Conservation (phyloP, 768 basidiomycete genomes). For the Lactifluus subvellereus region DNA sequence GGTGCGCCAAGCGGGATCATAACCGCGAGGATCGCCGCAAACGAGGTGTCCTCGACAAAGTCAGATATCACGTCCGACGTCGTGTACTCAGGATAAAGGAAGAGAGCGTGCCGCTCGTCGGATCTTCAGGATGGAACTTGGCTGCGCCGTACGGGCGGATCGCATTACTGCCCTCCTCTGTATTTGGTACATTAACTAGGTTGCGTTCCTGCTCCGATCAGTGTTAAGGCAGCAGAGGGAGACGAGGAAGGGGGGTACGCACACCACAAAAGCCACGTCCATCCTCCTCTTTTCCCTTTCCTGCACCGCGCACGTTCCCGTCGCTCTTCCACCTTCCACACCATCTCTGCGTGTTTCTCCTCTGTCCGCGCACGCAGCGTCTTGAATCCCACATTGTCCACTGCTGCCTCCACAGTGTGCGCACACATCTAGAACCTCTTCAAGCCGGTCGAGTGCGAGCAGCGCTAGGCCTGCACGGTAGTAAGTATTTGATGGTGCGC, state of each 20-base stretch:
- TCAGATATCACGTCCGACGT: conserved; percentile 85
- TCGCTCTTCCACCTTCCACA: conserved; percentile 46
- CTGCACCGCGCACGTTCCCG: conserved; percentile 46
- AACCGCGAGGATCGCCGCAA: conserved; percentile 63
- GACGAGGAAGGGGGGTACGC: conserved; percentile 24
- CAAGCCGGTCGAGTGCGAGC: conserved; percentile 61
- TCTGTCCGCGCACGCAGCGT: conserved; percentile 43
- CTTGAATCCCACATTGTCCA: conserved; percentile 49
- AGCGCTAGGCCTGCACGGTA: conserved; percentile 83
- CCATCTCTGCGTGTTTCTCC: conserved; percentile 44
- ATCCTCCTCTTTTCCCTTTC: conserved; percentile 51
- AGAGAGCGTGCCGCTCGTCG: conserved; percentile 58
- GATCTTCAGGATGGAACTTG: conserved; percentile 61
- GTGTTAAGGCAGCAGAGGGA: background rate
- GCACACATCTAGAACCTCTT: conserved; percentile 82
- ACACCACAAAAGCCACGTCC: conserved; percentile 58
- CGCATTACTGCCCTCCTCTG: conserved; percentile 42
- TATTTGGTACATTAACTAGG: conserved; percentile 48
- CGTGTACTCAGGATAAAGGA: conserved; percentile 87
- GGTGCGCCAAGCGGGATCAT: conserved; percentile 76
- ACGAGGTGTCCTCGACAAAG: conserved; percentile 81
- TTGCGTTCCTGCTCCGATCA: conserved; percentile 59
- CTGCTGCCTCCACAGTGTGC: conserved; percentile 57
- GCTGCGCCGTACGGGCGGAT: conserved; percentile 49
- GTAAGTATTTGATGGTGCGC: conserved; percentile 73